Conservation (phyloP, 208 protist species). For the Trichomonas tenax region DNA sequence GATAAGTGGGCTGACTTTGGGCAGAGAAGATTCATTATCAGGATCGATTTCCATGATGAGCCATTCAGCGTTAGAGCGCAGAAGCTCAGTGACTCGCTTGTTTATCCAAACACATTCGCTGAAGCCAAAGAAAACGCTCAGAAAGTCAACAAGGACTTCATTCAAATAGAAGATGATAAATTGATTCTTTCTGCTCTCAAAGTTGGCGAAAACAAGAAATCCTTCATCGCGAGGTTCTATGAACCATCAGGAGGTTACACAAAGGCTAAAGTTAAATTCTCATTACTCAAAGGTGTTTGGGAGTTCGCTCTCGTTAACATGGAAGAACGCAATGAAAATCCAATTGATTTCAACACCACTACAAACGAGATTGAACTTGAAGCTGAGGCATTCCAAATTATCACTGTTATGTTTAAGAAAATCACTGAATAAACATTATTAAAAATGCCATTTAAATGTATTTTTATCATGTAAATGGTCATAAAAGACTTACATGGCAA, state of each 20-base stretch:
- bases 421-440: neutral
- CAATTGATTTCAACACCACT: neutral
- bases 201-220: neutral
- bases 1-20: constrained; percentile 11
- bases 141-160: neutral
- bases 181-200: neutral
- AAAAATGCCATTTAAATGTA: no score
- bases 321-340: neutral
- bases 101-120: neutral
- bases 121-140: neutral
- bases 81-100: neutral
- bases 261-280: neutral
- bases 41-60: neutral
- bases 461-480: no score
- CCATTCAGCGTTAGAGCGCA: neutral
- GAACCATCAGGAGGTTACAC: neutral
- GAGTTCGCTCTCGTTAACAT: neutral
- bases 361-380: neutral
- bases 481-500: no score
- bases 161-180: neutral
- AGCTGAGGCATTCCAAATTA: neutral
- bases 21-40: neutral
- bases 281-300: neutral
- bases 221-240: neutral
- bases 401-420: neutral